A percentile compares a stretch with the other conserved stretches of the same genome.
phyloP scores from a whole-genome alignment of 129 eudicot species.

The Dittrichia graveolens region DNA sequence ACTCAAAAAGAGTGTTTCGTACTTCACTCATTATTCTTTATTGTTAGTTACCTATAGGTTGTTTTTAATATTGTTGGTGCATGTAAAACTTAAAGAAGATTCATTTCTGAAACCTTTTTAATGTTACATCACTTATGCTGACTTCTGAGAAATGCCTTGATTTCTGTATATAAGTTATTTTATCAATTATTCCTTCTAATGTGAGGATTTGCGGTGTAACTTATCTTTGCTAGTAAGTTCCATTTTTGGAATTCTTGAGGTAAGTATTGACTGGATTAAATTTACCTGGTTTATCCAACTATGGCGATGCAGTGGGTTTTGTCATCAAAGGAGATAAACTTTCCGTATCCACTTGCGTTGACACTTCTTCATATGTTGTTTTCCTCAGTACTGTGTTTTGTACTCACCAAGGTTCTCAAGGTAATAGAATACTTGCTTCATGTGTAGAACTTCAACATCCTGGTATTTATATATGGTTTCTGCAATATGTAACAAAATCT shows the following conservation, averaged over 20 bases:
- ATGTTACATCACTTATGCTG: not conserved
- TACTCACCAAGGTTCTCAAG: constrained; percentile 79
- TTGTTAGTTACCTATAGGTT: not conserved
- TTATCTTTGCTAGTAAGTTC: constrained; percentile 9
- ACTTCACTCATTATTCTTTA: too few relatives aligned
- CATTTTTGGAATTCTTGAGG: not conserved
- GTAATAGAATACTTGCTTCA: constrained; percentile 38
- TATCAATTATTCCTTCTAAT: not conserved
- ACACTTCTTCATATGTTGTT: constrained; percentile 94
- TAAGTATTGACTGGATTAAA: not conserved
- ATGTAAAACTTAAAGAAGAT: not conserved
- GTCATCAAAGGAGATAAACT: constrained; percentile 93
- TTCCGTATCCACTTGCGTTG: constrained; percentile 95
- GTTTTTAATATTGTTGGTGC: not conserved
- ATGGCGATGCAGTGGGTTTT: constrained; percentile 79
- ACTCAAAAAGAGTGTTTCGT: too few relatives aligned
- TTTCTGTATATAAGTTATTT: not conserved
- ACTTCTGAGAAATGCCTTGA: constrained; percentile 9
- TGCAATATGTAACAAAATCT: constrained; percentile 23
- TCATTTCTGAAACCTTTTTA: not conserved
- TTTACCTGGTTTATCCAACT: constrained; percentile 11
- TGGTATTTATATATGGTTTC: not conserved
- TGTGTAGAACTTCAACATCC: constrained; percentile 19
- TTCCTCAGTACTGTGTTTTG: constrained; percentile 84
- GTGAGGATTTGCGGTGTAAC: not conserved